phyloP scores from a whole-genome alignment of 768 basidiomycete species.

The Auricularia heimuer region DNA sequence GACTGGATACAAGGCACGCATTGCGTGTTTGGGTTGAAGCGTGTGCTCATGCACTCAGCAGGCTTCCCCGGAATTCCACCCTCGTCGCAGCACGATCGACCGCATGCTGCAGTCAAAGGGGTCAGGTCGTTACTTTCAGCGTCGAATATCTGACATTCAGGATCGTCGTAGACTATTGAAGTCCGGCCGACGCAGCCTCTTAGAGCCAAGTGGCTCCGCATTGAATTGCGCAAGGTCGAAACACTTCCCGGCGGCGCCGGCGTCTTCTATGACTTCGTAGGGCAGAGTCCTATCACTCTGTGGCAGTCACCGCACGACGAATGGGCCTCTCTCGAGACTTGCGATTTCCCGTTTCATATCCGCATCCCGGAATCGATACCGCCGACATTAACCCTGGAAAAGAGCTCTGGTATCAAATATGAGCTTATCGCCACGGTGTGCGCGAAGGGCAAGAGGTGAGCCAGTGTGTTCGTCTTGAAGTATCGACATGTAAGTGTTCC shows the following conservation, averaged over 20 bases:
- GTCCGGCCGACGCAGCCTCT: slow-evolving; percentile 65
- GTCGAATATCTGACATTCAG: no score
- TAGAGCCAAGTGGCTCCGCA: slow-evolving; percentile 86
- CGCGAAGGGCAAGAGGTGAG: slow-evolving; percentile 60
- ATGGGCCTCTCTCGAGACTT: slow-evolving; percentile 30
- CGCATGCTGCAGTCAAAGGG: slow-evolving; percentile 77
- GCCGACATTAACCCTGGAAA: slow-evolving; percentile 72
- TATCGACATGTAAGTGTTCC: neutral
- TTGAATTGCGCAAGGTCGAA: slow-evolving; percentile 88
- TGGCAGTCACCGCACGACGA: slow-evolving; percentile 74
- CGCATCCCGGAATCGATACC: slow-evolving; percentile 90
- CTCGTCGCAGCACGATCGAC: slow-evolving; percentile 52
- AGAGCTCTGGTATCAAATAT: slow-evolving; percentile 75
- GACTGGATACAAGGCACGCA: slow-evolving; percentile 73
- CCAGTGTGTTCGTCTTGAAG: slow-evolving; percentile 32
- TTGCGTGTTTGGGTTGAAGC: neutral
- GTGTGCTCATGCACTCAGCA: slow-evolving; percentile 14
- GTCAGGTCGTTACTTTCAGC: slow-evolving; percentile 32
- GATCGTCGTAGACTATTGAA: slow-evolving; percentile 61
- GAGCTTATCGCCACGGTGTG: slow-evolving; percentile 85
- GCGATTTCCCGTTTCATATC: slow-evolving; percentile 84
- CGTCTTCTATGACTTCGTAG: slow-evolving; percentile 72
- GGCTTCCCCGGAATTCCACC: slow-evolving; percentile 87
- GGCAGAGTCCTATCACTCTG: slow-evolving; percentile 69
- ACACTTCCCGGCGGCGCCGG: slow-evolving; percentile 59